Evolutionary conservation across 2,329 filamentous ascomycete species (phyloP).

Genomic region (Elsinoe australis): DNA sequence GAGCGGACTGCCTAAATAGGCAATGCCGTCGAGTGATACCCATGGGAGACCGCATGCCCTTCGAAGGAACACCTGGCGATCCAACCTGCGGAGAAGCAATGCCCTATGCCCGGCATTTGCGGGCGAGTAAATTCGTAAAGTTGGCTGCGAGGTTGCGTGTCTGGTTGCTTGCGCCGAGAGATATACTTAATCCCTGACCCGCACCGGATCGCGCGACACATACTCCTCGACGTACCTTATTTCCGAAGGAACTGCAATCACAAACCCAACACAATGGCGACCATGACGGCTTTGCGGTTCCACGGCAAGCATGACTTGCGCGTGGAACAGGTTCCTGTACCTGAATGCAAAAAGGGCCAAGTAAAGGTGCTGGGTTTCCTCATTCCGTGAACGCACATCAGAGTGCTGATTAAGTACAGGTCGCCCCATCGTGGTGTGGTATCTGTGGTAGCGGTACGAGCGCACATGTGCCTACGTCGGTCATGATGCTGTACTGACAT

Average conservation of each 20-base stretch:
- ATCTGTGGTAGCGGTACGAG: conserved; percentile 26
- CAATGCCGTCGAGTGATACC: not conserved
- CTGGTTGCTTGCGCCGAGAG: conserved; percentile 7
- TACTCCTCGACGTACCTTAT: not conserved
- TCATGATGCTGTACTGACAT: not conserved
- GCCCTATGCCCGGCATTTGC: conserved; percentile 3
- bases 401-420: too few species aligned
- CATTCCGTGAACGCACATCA: too few species aligned
- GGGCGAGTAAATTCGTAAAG: conserved; percentile 1
- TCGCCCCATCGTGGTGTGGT: conserved; percentile 33
- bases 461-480: not conserved
- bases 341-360: conserved; percentile 29
- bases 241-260: not conserved
- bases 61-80: not conserved
- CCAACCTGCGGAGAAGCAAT: conserved; percentile 4
- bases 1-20: not conserved
- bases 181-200: conserved; percentile 4
- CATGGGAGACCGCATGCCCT: not conserved
- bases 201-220: too few species aligned
- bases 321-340: conserved; percentile 30
- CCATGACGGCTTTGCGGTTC: conserved; percentile 34
- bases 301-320: conserved; percentile 33
- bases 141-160: not conserved
- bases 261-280: conserved; percentile 14
- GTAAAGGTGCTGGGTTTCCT: too few species aligned